phyloP scores from a whole-genome alignment of 2,329 filamentous ascomycete genomes.

The Plenodomus lindquistii region DNA sequence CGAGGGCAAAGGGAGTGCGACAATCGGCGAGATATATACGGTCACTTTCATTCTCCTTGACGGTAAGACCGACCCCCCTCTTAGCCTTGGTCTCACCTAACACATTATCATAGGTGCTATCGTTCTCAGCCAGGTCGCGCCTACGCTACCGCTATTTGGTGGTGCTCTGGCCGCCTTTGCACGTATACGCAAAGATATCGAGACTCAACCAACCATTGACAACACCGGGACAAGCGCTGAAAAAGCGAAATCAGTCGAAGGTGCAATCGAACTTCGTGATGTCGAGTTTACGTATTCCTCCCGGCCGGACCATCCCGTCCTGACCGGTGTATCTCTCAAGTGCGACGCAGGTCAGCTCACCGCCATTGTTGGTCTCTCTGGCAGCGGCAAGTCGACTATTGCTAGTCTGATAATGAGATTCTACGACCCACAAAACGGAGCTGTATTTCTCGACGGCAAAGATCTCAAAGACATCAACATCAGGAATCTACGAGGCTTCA shows the following conservation, averaged over 20 bases:
- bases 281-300: slow-evolving; percentile 50
- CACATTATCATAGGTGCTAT: slow-evolving; percentile 44
- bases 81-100: slow-evolving; percentile 4
- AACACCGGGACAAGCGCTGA: slow-evolving; percentile 37
- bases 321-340: slow-evolving; percentile 43
- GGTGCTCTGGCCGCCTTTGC: slow-evolving; percentile 59
- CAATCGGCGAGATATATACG: slow-evolving; percentile 56
- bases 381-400: slow-evolving; percentile 50
- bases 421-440: slow-evolving; percentile 55
- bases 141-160: slow-evolving; percentile 56
- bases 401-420: slow-evolving; percentile 43
- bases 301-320: slow-evolving; percentile 44
- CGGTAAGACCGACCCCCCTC: slow-evolving; percentile 30
- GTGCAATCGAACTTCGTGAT: slow-evolving; percentile 50
- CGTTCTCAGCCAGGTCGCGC: slow-evolving; percentile 51
- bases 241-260: slow-evolving; percentile 43
- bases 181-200: slow-evolving; percentile 63
- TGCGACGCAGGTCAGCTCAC: slow-evolving; percentile 46
- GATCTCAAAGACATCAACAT: slow-evolving; percentile 46
- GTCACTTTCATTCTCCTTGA: slow-evolving; percentile 61
- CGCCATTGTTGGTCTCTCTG: slow-evolving; percentile 50
- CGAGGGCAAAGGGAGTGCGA: slow-evolving; percentile 34
- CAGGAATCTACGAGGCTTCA: slow-evolving; percentile 40
- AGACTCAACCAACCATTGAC: slow-evolving; percentile 49
- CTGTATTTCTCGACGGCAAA: slow-evolving; percentile 60